Conservation (phyloP, 345 rosid species). For the Eucalyptus pumila region DNA sequence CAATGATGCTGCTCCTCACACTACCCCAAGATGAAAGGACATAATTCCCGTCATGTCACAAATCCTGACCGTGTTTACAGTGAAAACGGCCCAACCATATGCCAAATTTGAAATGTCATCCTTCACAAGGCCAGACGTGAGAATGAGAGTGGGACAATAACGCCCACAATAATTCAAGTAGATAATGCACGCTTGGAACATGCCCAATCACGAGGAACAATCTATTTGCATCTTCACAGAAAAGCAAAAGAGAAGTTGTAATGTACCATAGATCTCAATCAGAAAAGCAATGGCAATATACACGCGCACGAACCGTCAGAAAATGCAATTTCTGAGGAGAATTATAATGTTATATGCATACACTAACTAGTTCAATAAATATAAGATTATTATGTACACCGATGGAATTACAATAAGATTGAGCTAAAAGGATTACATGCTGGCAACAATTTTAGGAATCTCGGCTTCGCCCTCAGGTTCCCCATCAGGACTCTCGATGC, state of each 20-base stretch:
- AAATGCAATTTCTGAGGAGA: background rate
- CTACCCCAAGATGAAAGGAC: background rate
- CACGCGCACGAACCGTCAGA: background rate
- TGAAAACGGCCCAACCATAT: background rate
- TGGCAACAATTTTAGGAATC: conserved; percentile 73
- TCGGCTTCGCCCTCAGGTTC: conserved; percentile 68
- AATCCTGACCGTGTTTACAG: background rate
- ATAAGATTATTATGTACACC: conserved; percentile 37
- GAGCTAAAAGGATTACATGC: conserved; percentile 41
- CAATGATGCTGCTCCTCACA: background rate
- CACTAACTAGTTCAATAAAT: background rate
- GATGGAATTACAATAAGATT: conserved; percentile 21
- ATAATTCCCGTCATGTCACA: background rate
- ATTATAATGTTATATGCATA: background rate
- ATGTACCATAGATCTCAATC: background rate
- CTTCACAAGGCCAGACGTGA: background rate
- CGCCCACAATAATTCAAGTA: background rate
- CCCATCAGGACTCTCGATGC: conserved; percentile 33
- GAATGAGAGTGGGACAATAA: background rate
- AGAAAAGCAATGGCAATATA: background rate
- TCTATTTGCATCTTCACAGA: background rate
- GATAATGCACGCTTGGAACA: background rate
- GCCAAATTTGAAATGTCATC: background rate
- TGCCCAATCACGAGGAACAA: background rate
- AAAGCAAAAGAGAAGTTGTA: background rate